Conservation (phyloP, 1,284 basidiomycete species). For the Pholiota adiposa region DNA sequence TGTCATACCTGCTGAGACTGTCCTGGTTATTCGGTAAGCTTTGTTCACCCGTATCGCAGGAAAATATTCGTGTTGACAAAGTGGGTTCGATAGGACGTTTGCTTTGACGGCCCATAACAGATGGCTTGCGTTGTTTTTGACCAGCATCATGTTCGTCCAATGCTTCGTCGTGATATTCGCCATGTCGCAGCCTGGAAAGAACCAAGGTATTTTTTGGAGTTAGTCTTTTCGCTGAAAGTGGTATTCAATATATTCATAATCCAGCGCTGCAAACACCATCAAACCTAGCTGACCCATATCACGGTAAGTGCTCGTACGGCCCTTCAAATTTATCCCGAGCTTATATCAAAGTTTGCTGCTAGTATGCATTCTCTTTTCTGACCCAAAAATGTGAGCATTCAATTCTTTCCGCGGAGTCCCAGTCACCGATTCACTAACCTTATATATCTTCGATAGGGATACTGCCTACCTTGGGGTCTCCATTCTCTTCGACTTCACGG, state of each 20-base stretch:
- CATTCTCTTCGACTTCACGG: constrained; percentile 31
- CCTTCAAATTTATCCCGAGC: background rate
- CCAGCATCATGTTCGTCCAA: constrained; percentile 24
- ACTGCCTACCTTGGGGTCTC: constrained; percentile 31
- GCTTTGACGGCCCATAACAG: constrained; percentile 22
- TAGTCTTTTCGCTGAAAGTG: background rate
- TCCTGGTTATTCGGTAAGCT: constrained; percentile 28
- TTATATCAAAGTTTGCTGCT: background rate
- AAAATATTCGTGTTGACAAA: no score
- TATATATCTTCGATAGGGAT: constrained; percentile 21
- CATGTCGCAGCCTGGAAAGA: constrained; percentile 28
- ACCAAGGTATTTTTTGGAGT: constrained; percentile 20
- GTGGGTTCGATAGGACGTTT: constrained; percentile 18
- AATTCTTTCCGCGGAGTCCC: background rate
- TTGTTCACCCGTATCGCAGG: background rate
- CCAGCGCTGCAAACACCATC: constrained; percentile 28
- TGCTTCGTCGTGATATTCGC: constrained; percentile 30
- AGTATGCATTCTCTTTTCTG: constrained; percentile 32
- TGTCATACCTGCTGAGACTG: constrained; percentile 30
- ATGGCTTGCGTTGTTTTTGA: constrained; percentile 18
- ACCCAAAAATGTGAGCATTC: constrained; percentile 26
- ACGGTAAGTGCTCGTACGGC: constrained; percentile 19
- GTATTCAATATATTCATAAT: constrained; percentile 13
- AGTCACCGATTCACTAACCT: background rate
- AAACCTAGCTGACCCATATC: constrained; percentile 28